Base-by-base conservation (phyloP, 352 stramenopile genomes). In the Pythium coloratum region DNA sequence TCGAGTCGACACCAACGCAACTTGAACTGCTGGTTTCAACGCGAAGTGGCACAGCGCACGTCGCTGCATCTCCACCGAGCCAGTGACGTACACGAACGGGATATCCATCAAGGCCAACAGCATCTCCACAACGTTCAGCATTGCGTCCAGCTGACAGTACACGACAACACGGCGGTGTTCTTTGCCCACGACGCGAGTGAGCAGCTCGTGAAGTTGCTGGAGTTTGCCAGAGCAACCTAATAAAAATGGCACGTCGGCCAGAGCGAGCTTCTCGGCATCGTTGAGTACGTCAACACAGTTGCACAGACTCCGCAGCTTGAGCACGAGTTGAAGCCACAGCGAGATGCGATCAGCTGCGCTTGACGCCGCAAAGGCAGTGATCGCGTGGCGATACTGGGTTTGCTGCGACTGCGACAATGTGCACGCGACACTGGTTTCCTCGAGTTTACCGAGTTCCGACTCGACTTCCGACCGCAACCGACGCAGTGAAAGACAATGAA, bases 261-360 rank as follows among this genome's bases (percentile, higher is more conserved):
- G 71, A 1, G 63, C 79, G 12, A 95, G 73, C 64, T 93, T 93
- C 24, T 95, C 88, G 24, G 87, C 53, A 59, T 95, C 88, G 34
- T 86, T 82, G 18, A 88, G 72, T 34, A 95, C 59, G 66, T 93
- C 83, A 9, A 94, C 86, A 55, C 84, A 91, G 57, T 95, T 95
- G 73, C 88, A 94, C 33, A 93, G 84, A 53, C 71, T 66, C 7
- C 88, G 82, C 40, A 95, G 65, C 16, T 77, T 80, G 28, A 95
- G 57, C 12, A 94, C 62, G 13, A 95, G 59, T 38, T 80, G 75
- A 28, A 95, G 40, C 88, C 88, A 95, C 1, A 77, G 62, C 12
- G 78, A 71, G 6, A 93, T 51, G 12, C 80, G 81, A 51, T 92
- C 79, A 66, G 89, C 81, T 6, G 65, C 30, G 24, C 74, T 78